Conservation (phyloP, 2,329 filamentous ascomycete genomes). For the Alternaria longipes region DNA sequence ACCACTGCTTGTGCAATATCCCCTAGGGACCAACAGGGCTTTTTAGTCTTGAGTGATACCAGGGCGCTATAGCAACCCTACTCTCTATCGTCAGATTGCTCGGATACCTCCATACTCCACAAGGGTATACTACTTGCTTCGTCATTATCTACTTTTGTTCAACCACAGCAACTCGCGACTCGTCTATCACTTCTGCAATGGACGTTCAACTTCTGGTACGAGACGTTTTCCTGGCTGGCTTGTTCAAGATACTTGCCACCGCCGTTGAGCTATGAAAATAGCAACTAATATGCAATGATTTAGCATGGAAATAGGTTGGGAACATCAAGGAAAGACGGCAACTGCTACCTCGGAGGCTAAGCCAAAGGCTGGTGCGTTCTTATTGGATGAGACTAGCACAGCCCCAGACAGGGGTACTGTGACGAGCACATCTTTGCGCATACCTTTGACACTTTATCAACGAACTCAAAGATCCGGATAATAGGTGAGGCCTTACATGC, state of each 20-base stretch:
- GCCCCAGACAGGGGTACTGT: background rate
- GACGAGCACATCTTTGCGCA: background rate
- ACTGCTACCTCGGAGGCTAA: background rate
- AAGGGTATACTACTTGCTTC: too few species aligned
- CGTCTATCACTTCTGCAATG: too few species aligned
- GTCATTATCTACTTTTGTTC: too few species aligned
- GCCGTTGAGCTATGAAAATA: too few species aligned
- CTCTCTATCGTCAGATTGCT: too few species aligned
- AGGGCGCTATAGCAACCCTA: background rate
- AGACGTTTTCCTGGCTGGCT: too few species aligned
- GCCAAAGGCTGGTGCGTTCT: background rate
- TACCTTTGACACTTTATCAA: background rate
- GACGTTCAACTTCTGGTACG: too few species aligned
- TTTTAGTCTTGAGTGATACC: background rate
- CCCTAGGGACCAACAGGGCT: background rate
- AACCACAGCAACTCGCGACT: too few species aligned
- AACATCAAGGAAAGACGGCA: background rate
- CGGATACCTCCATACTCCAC: too few species aligned
- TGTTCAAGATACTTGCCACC: too few species aligned
- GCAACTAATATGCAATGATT: background rate
- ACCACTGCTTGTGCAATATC: background rate
- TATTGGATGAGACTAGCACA: background rate
- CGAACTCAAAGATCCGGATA: background rate
- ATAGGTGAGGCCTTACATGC: background rate
- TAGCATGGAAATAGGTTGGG: background rate